Base-by-base conservation (phyloP, 805 yeast genomes). In the Starmerella potacharoeniae region DNA sequence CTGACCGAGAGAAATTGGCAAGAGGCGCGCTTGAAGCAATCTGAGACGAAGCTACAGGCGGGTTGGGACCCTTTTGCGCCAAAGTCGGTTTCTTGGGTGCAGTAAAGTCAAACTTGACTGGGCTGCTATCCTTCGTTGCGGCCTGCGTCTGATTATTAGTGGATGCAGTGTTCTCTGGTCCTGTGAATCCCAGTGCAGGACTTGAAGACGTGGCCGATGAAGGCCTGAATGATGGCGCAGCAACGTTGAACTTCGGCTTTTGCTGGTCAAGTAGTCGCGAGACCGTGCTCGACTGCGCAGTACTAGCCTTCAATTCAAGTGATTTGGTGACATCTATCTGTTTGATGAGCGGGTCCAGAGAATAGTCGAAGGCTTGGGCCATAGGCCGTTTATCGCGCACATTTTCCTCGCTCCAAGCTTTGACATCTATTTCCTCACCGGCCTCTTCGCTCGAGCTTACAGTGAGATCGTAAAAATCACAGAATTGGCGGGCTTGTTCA, bases 391-490 rank as follows among this genome's bases (percentile, higher is more conserved):
- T 53, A 29, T 55, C 59, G 6, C 31, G 16, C 14, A 49, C 53
- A 6, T 40, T 55, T 2, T 39, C 31, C 34, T 62, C 64, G 41
- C 36, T 36, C 63, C 63, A 62, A 2, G 55, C 40, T 28, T 43
- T 49, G 16, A 62, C 10, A 22, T 60, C 61, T 8, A 62, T 59
- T 17, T 54, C 57, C 40, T 58, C 63, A 22, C 52, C 52, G 3
- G 29, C 47, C 14, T 51, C 55, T 13, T 31, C 48, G 30, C 41
- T 41, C 8, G 40, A 5, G 36, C 47, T 29, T 3, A 54, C 16
- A 6, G 34, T 40, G 16, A 88, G 71, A 1, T 80, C 82, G 65
- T 84, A 88, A 62, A 85, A 77, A 1, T 74, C 67, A 48, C 86
- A 82, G 62, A 87, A 86, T 35, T 69, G 72, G 3, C 70, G 53